Evolutionary conservation across 148 eudicot species (phyloP).

Genomic region (Chenopodium suecicum): DNA sequence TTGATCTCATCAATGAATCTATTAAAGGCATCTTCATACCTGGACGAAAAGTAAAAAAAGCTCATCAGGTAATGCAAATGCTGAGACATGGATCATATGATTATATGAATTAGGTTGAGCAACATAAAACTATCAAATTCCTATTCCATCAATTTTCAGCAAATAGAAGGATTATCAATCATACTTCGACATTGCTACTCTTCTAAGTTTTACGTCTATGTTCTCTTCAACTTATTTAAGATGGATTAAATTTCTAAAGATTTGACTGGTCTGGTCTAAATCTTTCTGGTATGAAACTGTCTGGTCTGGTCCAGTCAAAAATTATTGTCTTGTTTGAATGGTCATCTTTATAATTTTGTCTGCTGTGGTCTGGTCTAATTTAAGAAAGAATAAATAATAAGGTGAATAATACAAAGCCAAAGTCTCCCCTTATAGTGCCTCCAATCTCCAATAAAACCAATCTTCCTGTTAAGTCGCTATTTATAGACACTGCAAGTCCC

Average conservation of each 20-base stretch:
- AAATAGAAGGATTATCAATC: neutral
- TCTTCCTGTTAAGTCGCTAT: neutral
- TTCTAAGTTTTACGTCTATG: neutral
- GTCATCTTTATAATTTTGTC: no score
- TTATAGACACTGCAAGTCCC: neutral
- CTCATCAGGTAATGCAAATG: neutral
- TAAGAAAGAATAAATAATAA: no score
- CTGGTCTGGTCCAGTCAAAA: no score
- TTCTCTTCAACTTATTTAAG: no score
- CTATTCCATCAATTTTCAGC: neutral
- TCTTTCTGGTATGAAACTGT: no score
- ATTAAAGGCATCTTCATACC: slow-evolving; percentile 88
- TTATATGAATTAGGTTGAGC: neutral
- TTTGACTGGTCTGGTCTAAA: no score
- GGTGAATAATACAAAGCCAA: no score
- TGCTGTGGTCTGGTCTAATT: no score
- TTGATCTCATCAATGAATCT: slow-evolving; percentile 81
- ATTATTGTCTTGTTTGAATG: no score
- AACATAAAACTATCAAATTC: neutral
- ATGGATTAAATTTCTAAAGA: no score
- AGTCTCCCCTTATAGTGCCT: neutral
- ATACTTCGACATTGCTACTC: neutral
- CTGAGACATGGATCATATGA: neutral
- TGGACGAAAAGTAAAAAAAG: slow-evolving; percentile 25
- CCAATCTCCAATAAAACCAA: neutral